phyloP scores from a whole-genome alignment of 768 basidiomycete genomes.

The Leccinum pellstonianum region DNA sequence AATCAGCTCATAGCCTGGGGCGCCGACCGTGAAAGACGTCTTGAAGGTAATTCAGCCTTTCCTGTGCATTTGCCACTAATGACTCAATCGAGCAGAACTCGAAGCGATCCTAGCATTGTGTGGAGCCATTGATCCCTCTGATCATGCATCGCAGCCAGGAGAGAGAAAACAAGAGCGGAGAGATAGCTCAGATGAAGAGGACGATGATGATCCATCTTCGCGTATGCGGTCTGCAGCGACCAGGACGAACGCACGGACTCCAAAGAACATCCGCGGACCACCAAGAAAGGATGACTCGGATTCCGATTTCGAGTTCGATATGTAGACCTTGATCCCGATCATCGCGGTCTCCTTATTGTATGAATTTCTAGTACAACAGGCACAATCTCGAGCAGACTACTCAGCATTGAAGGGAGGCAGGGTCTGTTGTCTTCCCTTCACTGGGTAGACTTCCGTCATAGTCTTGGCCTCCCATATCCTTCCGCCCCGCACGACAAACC shows the following conservation, averaged over 20 bases:
- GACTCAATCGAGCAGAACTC: conserved; percentile 47
- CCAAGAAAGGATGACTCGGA: conserved; percentile 67
- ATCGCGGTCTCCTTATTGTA: background rate
- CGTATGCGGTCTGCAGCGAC: conserved; percentile 57
- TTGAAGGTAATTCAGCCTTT: conserved; percentile 61
- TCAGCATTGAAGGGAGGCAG: conserved; percentile 61
- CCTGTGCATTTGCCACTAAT: background rate
- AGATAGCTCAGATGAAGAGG: conserved; percentile 47
- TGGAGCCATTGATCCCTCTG: conserved; percentile 61
- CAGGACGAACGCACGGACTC: conserved; percentile 47
- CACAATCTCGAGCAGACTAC: conserved; percentile 16
- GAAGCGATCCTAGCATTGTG: conserved; percentile 67
- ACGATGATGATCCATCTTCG: conserved; percentile 51
- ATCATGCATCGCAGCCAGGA: conserved; percentile 37
- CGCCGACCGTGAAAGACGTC: conserved; percentile 68
- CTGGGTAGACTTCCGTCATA: conserved; percentile 74
- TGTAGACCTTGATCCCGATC: conserved; percentile 36
- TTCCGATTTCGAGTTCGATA: conserved; percentile 74
- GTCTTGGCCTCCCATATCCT: conserved; percentile 65
- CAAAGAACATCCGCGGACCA: conserved; percentile 55
- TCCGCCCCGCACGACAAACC: conserved; percentile 63
- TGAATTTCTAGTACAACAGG: background rate
- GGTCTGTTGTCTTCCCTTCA: conserved; percentile 50
- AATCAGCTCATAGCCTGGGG: conserved; percentile 87
- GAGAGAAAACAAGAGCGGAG: conserved; percentile 34